A percentile compares a stretch with the other conserved stretches of the same genome.
Evolutionary conservation across 371 early-diverging fungal genomes (phyloP).

Genomic region (Apophysomyces elegans): DNA sequence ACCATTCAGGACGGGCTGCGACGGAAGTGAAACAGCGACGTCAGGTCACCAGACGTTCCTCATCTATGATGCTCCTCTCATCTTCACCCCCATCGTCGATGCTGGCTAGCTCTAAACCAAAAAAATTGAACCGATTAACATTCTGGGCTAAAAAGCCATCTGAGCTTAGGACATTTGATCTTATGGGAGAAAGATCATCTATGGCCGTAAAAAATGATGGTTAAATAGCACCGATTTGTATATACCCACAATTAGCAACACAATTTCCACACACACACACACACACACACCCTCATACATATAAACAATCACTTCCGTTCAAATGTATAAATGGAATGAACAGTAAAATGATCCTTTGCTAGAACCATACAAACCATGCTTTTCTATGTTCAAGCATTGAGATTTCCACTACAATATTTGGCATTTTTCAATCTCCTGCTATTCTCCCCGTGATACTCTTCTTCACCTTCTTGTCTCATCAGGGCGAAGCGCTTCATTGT

Average conservation of each 20-base stretch:
- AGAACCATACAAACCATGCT: too few species aligned
- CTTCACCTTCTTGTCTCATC: too few species aligned
- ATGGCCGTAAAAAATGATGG: not conserved
- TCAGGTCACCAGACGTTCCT: not conserved
- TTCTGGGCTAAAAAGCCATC: not conserved
- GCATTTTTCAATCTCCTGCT: too few species aligned
- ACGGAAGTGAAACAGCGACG: not conserved
- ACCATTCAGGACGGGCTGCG: not conserved
- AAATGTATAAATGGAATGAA: constrained; percentile 3
- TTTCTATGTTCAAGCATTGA: too few species aligned
- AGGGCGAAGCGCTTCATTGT: too few species aligned
- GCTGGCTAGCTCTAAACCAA: not conserved
- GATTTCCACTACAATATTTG: too few species aligned
- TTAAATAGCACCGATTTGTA: not conserved
- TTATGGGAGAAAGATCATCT: not conserved
- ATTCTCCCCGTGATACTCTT: too few species aligned
- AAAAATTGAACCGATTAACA: not conserved
- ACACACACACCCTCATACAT: not conserved
- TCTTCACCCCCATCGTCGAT: not conserved
- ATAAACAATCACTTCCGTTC: not conserved
- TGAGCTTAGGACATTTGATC: not conserved
- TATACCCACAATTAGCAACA: not conserved
- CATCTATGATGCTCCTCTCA: constrained; percentile 1
- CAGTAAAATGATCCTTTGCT: not conserved
- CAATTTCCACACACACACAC: not conserved